phyloP scores from a whole-genome alignment of 352 stramenopile species.

The Phytophthora fragariaefolia region DNA sequence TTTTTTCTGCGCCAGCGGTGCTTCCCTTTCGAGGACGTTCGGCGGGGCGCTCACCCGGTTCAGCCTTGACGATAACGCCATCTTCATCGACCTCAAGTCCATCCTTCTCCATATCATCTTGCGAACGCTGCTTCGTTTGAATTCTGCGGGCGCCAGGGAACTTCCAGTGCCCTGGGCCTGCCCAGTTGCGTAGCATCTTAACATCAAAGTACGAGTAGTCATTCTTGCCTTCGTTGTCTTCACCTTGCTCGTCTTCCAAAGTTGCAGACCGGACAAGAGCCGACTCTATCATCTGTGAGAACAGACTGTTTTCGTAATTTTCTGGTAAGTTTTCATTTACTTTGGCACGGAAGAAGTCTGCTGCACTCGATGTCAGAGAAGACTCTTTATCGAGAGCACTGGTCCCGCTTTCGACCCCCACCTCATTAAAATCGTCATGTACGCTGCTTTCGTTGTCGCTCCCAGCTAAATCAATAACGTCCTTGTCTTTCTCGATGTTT shows the following conservation, averaged over 20 bases:
- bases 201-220: conserved; percentile 89
- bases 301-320: conserved; percentile 61
- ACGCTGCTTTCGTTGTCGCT: conserved; percentile 29
- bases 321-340: conserved; percentile 48
- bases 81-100: conserved; percentile 42
- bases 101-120: conserved; percentile 38
- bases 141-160: conserved; percentile 63
- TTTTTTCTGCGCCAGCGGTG: conserved; percentile 49
- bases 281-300: conserved; percentile 79
- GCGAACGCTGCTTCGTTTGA: conserved; percentile 46
- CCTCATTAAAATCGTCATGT: conserved; percentile 23
- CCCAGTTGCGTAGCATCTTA: conserved; percentile 86
- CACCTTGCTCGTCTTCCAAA: conserved; percentile 50
- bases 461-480: conserved; percentile 34
- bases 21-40: conserved; percentile 32
- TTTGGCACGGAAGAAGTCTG: conserved; percentile 71
- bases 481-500: conserved; percentile 42
- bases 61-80: conserved; percentile 34
- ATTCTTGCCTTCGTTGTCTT: conserved; percentile 48
- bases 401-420: conserved; percentile 18
- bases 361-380: conserved; percentile 44
- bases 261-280: conserved; percentile 67
- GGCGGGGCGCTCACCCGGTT: conserved; percentile 19
- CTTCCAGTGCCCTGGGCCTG: conserved; percentile 78
- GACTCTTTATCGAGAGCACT: conserved; percentile 32